Percentiles rank a stretch among this genome's conserved stretches.
Conservation (phyloP, 805 yeast genomes). For the Ogataea nakhonphanomensis region DNA sequence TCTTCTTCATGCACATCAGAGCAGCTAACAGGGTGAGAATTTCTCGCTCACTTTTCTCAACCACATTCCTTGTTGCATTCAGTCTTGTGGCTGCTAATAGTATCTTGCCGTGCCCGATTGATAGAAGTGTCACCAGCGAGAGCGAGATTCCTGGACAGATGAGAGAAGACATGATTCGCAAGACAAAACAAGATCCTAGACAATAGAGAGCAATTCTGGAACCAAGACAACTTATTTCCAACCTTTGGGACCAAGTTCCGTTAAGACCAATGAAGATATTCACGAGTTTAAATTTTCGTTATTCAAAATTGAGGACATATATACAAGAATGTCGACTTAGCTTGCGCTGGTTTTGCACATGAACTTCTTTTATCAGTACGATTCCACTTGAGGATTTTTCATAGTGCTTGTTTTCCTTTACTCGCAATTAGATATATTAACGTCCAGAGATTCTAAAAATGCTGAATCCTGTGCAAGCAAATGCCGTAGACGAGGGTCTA, state of each 20-base stretch:
- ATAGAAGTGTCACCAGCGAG: slow-evolving; percentile 37
- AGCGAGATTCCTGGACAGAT: slow-evolving; percentile 22
- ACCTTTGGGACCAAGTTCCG: too few species aligned
- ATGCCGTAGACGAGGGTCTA: background rate
- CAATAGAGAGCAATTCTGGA: background rate
- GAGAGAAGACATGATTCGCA: slow-evolving; percentile 16
- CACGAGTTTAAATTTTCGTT: too few species aligned
- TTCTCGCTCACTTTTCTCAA: slow-evolving; percentile 64
- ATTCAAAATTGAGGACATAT: too few species aligned
- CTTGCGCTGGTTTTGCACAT: too few species aligned
- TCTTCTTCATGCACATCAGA: slow-evolving; percentile 46
- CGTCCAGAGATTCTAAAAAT: too few species aligned
- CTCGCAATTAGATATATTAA: too few species aligned
- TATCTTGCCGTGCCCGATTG: slow-evolving; percentile 43
- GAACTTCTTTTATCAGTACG: too few species aligned
- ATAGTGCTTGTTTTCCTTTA: too few species aligned
- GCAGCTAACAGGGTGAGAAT: slow-evolving; percentile 55
- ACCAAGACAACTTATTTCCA: too few species aligned
- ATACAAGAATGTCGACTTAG: too few species aligned
- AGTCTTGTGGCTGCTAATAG: slow-evolving; percentile 39
- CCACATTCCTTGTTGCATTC: slow-evolving; percentile 72
- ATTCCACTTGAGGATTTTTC: too few species aligned
- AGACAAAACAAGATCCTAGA: background rate
- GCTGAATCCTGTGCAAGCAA: background rate
- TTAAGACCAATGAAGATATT: too few species aligned